phyloP scores from a whole-genome alignment of 805 yeast genomes.

The Suhomyces prunicola region DNA sequence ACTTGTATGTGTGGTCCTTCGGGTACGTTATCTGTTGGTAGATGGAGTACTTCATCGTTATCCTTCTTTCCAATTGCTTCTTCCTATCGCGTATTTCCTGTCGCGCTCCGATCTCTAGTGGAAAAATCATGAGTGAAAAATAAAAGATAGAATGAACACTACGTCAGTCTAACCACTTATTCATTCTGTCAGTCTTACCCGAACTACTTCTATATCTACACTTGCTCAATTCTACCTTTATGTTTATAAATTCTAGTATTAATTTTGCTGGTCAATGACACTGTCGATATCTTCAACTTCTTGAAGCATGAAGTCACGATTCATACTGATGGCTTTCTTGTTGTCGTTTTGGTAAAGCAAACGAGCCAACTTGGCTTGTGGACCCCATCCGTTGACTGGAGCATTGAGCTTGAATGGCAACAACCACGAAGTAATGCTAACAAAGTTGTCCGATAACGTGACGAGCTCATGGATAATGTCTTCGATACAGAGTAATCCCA shows the following conservation, averaged over 20 bases:
- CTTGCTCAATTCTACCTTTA: background rate
- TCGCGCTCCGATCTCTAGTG: background rate
- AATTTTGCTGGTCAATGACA: slow-evolving; percentile 65
- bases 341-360: slow-evolving; percentile 53
- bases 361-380: slow-evolving; percentile 65
- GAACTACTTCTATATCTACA: background rate
- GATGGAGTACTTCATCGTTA: slow-evolving; percentile 6
- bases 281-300: slow-evolving; percentile 69
- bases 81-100: background rate
- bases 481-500: slow-evolving; percentile 75
- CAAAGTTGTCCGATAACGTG: slow-evolving; percentile 62
- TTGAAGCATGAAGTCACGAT: slow-evolving; percentile 61
- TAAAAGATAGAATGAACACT: no score
- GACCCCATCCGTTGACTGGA: slow-evolving; percentile 73
- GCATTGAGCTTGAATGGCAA: slow-evolving; percentile 67
- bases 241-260: slow-evolving; percentile 6
- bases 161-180: no score
- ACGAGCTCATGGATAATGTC: slow-evolving; percentile 73
- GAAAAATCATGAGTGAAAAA: background rate
- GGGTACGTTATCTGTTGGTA: slow-evolving; percentile 17
- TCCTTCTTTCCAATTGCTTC: background rate
- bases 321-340: slow-evolving; percentile 50
- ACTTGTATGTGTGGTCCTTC: slow-evolving; percentile 36
- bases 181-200: no score
- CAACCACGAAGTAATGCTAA: slow-evolving; percentile 56